Base-by-base conservation (phyloP, 2,329 filamentous ascomycete genomes). In the Pezicula radicicola region DNA sequence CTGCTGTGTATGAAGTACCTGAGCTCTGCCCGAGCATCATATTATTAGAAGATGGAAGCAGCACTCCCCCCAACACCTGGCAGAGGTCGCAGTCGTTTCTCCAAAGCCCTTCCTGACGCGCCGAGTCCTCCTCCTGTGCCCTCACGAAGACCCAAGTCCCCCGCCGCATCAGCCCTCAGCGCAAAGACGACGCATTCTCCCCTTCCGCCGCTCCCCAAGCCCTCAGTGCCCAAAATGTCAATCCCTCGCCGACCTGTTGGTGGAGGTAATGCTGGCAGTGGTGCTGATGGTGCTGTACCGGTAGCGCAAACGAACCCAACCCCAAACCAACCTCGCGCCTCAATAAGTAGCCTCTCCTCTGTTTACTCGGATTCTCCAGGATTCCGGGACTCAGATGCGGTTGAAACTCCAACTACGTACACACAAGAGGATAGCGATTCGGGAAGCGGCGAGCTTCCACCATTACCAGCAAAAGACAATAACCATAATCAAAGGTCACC, bases 171-270 rank as follows among this genome's bases (percentile, higher is more conserved):
- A 2, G 33, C 47, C 19, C 48, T 42, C 27, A 52, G 45, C 28
- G 47, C 52, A 15, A 55, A 48, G 35, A 55, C 54, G 8, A 41
- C 25, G 10, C 43, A 49, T 21, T 60, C 58, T 25, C 51, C 60
- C 51, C 54, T 61, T 18, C 60, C 63, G 51, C 52, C 59, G 13
- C 46, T 60, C 9, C 56, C 60, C 16, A 57, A 56, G 39, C 53
- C 55, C 30, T 52, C 43, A 7, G 44, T 47, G 49, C 37, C 55
- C 12, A 46, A 55, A 6, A 61, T 58, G 47, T 27, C 51, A 4
- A 65, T 65, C 33, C 55, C 59, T 28, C 61, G 63, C 27, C 54
- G 62, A 25, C 58, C 63, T 2, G 60, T 66, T n/a, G 61, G 61
- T 21, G 54, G 33, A 40, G 51, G 30, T 33, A 13, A 13, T 33